A percentile compares a stretch with the other conserved stretches of the same genome.
These are phyloP conservation scores for Lathyrus tuberosus DNA, from an alignment of 306 rosid genomes.

Conservation along the genomic window DNA sequence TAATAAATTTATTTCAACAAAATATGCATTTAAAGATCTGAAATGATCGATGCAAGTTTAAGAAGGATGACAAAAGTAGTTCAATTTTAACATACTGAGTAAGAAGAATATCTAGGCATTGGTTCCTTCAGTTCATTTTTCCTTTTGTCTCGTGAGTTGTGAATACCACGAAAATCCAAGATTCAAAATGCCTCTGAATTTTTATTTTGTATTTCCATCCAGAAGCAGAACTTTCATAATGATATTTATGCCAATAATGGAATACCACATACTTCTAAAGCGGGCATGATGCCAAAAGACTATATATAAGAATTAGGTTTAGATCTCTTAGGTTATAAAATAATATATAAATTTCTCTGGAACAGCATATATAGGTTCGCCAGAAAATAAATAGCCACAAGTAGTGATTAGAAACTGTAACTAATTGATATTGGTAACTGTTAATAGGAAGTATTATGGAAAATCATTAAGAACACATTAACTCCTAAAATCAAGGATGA, in stretches of 20 bases:
- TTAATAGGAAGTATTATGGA: constrained; percentile 9
- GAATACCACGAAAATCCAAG: constrained; percentile 12
- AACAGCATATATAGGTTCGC: constrained; percentile 7
- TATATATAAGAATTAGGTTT: constrained; percentile 30
- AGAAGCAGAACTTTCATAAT: constrained; percentile 27
- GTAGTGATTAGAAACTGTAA: background rate
- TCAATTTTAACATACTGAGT: constrained; percentile 23
- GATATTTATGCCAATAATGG: constrained; percentile 26
- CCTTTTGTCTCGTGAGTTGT: constrained; percentile 7
- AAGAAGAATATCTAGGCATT: constrained; percentile 31
- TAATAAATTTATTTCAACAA: constrained; percentile 36
- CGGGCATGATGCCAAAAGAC: constrained; percentile 11
- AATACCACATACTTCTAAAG: constrained; percentile 26
- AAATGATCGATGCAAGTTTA: constrained; percentile 10
- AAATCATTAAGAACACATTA: constrained; percentile 12
- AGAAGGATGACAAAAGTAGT: constrained; percentile 1
- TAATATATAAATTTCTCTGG: background rate
- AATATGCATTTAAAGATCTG: constrained; percentile 12
- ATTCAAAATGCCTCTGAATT: constrained; percentile 24
- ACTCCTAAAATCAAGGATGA: constrained; percentile 16
- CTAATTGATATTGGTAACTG: constrained; percentile 13
- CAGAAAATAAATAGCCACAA: background rate
- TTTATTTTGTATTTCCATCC: constrained; percentile 21
- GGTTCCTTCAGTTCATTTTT: constrained; percentile 21
- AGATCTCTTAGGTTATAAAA: constrained; percentile 10